Base-by-base conservation (phyloP, 768 basidiomycete species). In the Mycena vitilis region DNA sequence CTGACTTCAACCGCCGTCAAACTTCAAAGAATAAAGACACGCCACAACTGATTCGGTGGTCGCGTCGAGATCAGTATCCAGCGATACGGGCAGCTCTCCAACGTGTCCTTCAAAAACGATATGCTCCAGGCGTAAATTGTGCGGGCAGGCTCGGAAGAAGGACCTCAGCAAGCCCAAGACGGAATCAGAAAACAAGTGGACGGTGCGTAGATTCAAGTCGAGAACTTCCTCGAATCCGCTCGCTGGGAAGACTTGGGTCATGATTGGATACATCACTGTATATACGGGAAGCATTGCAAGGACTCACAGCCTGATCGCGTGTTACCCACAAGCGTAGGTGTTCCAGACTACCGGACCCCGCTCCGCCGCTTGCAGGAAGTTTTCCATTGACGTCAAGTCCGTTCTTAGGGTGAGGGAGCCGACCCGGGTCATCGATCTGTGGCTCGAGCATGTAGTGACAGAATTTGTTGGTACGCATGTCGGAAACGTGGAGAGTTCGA, bases 151-250 rank as follows among this genome's bases (percentile, higher is more conserved):
- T 15, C 15, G 15, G 30, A 52, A 34, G 51, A 52, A 30, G 25
- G 51, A 2, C 2, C 30, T 2, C 30, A 52, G 34, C 30, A 52
- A 3, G 4, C 15, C 4, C 15, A 51, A 57, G 3, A n/a, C 38
- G 2, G 4, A 5, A 7, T 1, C 0, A 15, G 37, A 25, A 47
- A 40, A 64, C 36, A 49, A 20, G 30, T 57, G 55, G n/a, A 52
- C 34, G 44, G 63, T 38, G 38, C 63, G 63, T 52, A 64, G 30
- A 22, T 57, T 56, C 10, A 45, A 20, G 51, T n/a, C 30, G 40
- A 63, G 16, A n/a, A 30, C 5, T 5, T 30, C 30, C 5, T 30
- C 5, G n/a, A 8, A 36, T 2, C 23, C 1, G 45, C 5, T 25
- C 15, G 5, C 38, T 30, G 30, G 13, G 38, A 23, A 5, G 30